Base-by-base conservation (phyloP, 805 yeast species). In the Metschnikowia drakensbergensis region DNA sequence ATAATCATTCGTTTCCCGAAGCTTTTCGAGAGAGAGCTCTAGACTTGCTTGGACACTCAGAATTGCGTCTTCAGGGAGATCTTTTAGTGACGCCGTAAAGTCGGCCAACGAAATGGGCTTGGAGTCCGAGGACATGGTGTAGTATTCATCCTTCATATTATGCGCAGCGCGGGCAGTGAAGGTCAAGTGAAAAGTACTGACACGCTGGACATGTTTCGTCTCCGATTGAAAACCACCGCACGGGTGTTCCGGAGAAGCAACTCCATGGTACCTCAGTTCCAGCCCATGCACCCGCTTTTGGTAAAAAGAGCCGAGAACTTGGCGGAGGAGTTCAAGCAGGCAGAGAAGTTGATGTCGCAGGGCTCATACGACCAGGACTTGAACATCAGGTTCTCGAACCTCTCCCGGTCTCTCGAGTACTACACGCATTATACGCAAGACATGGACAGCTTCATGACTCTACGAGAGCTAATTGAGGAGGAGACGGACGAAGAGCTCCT, bases 81-180 rank as follows among this genome's bases (percentile, higher is more conserved):
- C 83, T 17, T 71, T 73, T n/a, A 82, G 73, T 33, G 84, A 82
- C 0, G 64, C 64, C 11, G 56, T 65, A 59, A 82, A 82, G 50
- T 82, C 82, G 2, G 56, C 51, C 11, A 64, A 43, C 26, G 52
- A 42, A n/a, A 66, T 63, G 7, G 72, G 69, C 22, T 54, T 52
- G 9, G 63, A 40, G 29, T 37, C 49, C 1, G 55, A 40, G 23
- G 67, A 62, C 68, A 64, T 64, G 43, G 38, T 33, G 32, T 32
- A 40, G 39, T 37, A 26, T 10, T 26, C 29, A 3, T 40, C 31
- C 31, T 37, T 13, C 25, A 37, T 31, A 32, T 17, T 39, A 23
- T n/a, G 43, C 43, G 43, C 36, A 25, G 43, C 36, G 41, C 41
- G 41, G 13, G 32, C 7, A 37, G 39, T 37, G 39, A 37, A 28